phyloP scores from a whole-genome alignment of 1,139 yeast genomes.

The Hyphopichia fennica region DNA sequence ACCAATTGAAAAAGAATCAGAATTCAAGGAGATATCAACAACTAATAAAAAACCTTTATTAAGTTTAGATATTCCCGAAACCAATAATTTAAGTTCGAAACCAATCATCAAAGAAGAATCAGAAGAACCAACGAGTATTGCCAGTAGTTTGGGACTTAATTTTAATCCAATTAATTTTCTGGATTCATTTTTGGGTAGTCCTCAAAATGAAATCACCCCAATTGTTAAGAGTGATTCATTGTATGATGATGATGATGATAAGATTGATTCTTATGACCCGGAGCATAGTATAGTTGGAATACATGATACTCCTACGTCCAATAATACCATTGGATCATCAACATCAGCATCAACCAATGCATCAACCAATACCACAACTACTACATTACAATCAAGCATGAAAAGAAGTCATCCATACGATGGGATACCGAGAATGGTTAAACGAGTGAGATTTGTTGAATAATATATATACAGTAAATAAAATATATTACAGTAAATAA shows the following conservation, averaged over 20 bases:
- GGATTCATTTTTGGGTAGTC: constrained; percentile 17
- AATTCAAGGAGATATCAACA: too few species aligned
- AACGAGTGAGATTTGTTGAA: constrained; percentile 28
- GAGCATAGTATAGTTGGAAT: constrained; percentile 10
- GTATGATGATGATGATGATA: constrained; percentile 10
- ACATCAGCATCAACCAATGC: background rate
- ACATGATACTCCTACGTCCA: background rate
- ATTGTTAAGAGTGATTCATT: constrained; percentile 3
- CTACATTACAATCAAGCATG: constrained; percentile 14
- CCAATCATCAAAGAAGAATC: background rate
- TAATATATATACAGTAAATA: background rate
- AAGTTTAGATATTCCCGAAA: background rate
- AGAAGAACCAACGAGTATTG: constrained; percentile 2
- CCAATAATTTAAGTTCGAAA: background rate
- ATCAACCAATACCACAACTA: background rate
- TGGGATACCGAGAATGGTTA: constrained; percentile 11
- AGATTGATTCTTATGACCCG: constrained; percentile 19
- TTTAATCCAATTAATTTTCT: constrained; percentile 15
- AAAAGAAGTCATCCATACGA: constrained; percentile 14
- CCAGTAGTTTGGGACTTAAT: constrained; percentile 16
- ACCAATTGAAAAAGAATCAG: background rate
- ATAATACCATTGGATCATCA: background rate
- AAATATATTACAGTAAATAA: background rate
- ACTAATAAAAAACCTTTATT: background rate
- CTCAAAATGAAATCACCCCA: constrained; percentile 12